Base-by-base conservation (phyloP, 176 grass and related monocot species). In the Olyra latifolia region DNA sequence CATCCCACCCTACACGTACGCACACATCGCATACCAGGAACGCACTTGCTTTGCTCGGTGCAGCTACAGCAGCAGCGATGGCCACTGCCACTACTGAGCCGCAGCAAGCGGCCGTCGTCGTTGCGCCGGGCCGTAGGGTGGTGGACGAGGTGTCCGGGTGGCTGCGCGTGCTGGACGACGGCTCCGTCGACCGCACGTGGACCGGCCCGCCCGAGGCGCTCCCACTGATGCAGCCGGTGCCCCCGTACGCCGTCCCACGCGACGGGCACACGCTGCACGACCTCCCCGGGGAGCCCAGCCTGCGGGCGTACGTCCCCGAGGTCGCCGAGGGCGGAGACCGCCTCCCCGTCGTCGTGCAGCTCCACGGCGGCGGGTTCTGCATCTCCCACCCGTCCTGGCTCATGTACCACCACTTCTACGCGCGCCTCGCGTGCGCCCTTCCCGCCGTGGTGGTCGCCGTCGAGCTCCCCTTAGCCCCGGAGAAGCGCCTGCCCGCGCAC, bases 351-450 rank as follows among this genome's bases (percentile, higher is more conserved):
- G 19, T 97, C 69, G 52, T 94, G 74, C 94, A 97, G 60, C 68
- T 97, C 65, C 94, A 91, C 47, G 94, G 94, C 8, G 94, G 94
- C 15, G 94, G 94, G 7, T 97, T 97, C 82, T 97, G 94, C 87
- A 94, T 97, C 79, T 88, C 89, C 32, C 87, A 84, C 81, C 84
- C 82, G 47, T 86, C 87, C 3, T 88, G 87, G 94, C 28, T 86
- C 69, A 86, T 97, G 87, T 97, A 93, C 93, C 85, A 97, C 76
- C 90, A 93, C 45, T 97, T 97, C 65, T 97, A 97, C 71, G 76
- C 90, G 25, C 80, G 88, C 55, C 75, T 97, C 44, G 91, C 93
- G 7, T 52, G 79, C 70, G 53, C 88, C 54, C 8, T 89, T 16
- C 86, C 86, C 0, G 87, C 93, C 44, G 76, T 69, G 2, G 86